phyloP scores from a whole-genome alignment of 202 grass and related monocot species.

The Panicum hallii region DNA sequence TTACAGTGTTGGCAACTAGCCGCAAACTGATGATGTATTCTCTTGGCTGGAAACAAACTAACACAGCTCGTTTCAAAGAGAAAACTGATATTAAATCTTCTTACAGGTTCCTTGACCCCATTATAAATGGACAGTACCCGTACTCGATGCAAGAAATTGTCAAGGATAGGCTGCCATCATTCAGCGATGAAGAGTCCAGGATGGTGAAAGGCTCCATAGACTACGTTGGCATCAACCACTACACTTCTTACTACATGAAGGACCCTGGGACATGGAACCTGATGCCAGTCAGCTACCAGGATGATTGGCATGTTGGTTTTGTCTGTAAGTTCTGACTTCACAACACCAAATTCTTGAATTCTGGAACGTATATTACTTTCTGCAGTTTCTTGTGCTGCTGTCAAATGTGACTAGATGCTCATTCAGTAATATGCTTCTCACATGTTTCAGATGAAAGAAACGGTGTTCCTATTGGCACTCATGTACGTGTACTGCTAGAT shows the following conservation, averaged over 20 bases:
- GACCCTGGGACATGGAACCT: conserved; percentile 57
- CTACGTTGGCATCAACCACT: conserved; percentile 85
- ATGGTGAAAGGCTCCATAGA: conserved; percentile 92
- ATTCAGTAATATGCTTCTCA: conserved; percentile 30
- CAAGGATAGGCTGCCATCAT: conserved; percentile 66
- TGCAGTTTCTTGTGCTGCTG: conserved; percentile 18
- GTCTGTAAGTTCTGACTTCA: conserved; percentile 55
- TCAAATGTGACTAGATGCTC: conserved; percentile 6
- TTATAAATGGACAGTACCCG: conserved; percentile 70
- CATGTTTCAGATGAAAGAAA: conserved; percentile 71
- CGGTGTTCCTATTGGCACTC: conserved; percentile 72
- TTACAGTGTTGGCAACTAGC: not conserved
- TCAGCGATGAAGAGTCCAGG: conserved; percentile 69
- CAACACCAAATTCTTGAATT: not conserved
- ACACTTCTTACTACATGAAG: conserved; percentile 86
- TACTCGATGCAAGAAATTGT: conserved; percentile 72
- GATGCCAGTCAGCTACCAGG: conserved; percentile 63
- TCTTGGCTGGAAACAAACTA: not conserved
- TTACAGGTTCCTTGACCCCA: conserved; percentile 83
- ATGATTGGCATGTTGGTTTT: conserved; percentile 82
- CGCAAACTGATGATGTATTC: conserved; percentile 5
- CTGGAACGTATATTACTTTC: not conserved
- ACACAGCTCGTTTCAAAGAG: not conserved
- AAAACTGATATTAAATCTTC: conserved; percentile 24
- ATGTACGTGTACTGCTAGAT: conserved; percentile 49